Percentiles rank a stretch among this genome's conserved stretches.
Conservation (phyloP, 108 stramenopile species). For the Discostella pseudostelligera region DNA sequence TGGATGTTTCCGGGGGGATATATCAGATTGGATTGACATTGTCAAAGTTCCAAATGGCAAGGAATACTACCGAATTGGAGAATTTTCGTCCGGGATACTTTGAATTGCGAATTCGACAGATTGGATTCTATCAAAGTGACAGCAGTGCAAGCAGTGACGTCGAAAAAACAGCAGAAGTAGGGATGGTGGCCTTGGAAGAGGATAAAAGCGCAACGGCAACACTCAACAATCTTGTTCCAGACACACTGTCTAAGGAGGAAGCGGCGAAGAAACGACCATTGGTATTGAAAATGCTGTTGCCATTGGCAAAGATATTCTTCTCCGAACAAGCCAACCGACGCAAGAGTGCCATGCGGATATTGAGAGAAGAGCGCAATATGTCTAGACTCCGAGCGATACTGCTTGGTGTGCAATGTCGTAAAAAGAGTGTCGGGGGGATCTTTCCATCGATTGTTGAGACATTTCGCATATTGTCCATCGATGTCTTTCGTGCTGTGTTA, state of each 20-base stretch:
- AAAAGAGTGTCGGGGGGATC: conserved; percentile 34
- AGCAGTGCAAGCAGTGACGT: not conserved
- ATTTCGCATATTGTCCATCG: conserved; percentile 38
- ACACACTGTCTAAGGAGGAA: conserved; percentile 60
- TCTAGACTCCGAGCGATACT: conserved; percentile 44
- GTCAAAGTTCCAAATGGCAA: conserved; percentile 65
- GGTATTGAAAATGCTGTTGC: conserved; percentile 57
- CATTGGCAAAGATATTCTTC: conserved; percentile 63
- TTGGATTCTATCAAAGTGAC: conserved; percentile 54
- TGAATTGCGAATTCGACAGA: conserved; percentile 63
- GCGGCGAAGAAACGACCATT: conserved; percentile 56
- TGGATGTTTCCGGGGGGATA: conserved; percentile 60
- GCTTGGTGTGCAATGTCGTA: conserved; percentile 55
- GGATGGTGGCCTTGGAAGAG: not conserved
- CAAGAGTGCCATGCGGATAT: conserved; percentile 63
- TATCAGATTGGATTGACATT: conserved; percentile 80
- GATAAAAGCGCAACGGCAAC: not conserved
- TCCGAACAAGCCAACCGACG: conserved; percentile 72
- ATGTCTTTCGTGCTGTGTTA: conserved; percentile 23
- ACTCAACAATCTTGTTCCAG: conserved; percentile 7
- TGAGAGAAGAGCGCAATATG: conserved; percentile 55
- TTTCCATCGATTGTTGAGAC: conserved; percentile 38
- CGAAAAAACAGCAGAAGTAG: not conserved
- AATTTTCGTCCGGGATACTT: conserved; percentile 81
- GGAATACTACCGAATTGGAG: conserved; percentile 57